phyloP scores from a whole-genome alignment of 2,329 filamentous ascomycete species.

The Sphaerulina vaccinii region DNA sequence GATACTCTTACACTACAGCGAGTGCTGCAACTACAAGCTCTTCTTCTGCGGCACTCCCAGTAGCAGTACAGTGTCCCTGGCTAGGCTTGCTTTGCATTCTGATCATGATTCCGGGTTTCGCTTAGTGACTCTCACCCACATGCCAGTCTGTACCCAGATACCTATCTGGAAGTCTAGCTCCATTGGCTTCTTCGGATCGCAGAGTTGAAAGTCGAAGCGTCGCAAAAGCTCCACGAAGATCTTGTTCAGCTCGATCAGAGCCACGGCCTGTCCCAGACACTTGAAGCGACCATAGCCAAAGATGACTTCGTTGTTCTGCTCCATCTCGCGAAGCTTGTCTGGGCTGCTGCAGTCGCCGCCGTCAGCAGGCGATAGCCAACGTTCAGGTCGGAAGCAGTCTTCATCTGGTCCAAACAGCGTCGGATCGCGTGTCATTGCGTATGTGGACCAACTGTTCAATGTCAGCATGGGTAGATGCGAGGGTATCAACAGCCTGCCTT shows the following conservation, averaged over 20 bases:
- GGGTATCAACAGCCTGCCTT: no score
- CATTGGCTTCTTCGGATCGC: slow-evolving; percentile 5
- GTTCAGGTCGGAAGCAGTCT: slow-evolving; percentile 17
- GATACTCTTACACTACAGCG: background rate
- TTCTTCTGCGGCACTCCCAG: background rate
- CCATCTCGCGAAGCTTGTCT: slow-evolving; percentile 13
- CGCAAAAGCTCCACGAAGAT: slow-evolving; percentile 12
- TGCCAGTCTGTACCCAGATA: slow-evolving; percentile 14
- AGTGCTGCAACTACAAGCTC: background rate
- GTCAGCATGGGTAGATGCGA: background rate
- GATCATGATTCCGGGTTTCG: background rate
- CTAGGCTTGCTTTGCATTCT: background rate
- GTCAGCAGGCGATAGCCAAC: slow-evolving; percentile 12
- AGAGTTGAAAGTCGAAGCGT: slow-evolving; percentile 10
- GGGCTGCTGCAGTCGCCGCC: slow-evolving; percentile 10
- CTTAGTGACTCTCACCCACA: slow-evolving; percentile 14
- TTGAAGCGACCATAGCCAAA: slow-evolving; percentile 33
- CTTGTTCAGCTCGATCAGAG: slow-evolving; percentile 37
- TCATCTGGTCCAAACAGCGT: slow-evolving; percentile 7
- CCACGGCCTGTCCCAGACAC: slow-evolving; percentile 31
- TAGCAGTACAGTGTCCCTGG: background rate
- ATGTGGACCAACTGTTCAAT: slow-evolving; percentile 5
- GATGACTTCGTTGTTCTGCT: slow-evolving; percentile 27
- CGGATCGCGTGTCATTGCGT: slow-evolving; percentile 24
- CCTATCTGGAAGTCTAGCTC: slow-evolving; percentile 12